Base-by-base conservation (phyloP, 2,329 filamentous ascomycete species). In the Pestalotiopsis sp. region DNA sequence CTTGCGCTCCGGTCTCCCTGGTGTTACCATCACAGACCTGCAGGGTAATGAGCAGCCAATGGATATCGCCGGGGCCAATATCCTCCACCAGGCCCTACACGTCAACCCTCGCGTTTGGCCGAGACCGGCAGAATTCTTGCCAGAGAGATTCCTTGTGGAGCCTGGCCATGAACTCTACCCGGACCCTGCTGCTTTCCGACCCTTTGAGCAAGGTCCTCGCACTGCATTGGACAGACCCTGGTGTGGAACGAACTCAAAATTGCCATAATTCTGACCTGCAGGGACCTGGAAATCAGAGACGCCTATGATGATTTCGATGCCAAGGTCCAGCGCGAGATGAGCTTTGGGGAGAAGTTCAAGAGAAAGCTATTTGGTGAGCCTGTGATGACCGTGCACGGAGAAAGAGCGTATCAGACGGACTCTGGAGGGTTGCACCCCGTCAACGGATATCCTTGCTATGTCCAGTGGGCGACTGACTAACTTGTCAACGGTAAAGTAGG, bases 181-280 rank as follows among this genome's bases (percentile, higher is more conserved):
- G 1, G 65, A 62, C 7, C 20, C 45, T 11, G 41, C 49, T 2
- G 66, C 67, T 1, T 72, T 31, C n/a, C 69, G 70, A 1, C 67
- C 70, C 1, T 72, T 72, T n/a, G 67, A 70, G 45, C 65, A 69
- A n/a, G 70, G 70, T 0, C 67, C 69, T 2, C 41, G 69, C n/a
- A 65, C 23, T 72, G 70, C 36, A 65, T 70, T 17, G 70, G 70
- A 1, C 70, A 70, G 64, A 68, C 68, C 1, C 57, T 71, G 38
- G 68, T 66, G 1, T 27, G 20, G 20, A 59, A 27, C 3, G 20
- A 59, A 27, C 25, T 59, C 25, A 56, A 36, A 4, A 59, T 66
- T 12, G 69, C 60, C 2, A 2, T 70, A 13, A 49, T 70, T 27
- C 20, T 70, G 17, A 68, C 61, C 2, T 66, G 61, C 11, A n/a